These are phyloP conservation scores for Stevia rebaudiana DNA, from an alignment of 140 eudicot genomes.

Conservation along the genomic window DNA sequence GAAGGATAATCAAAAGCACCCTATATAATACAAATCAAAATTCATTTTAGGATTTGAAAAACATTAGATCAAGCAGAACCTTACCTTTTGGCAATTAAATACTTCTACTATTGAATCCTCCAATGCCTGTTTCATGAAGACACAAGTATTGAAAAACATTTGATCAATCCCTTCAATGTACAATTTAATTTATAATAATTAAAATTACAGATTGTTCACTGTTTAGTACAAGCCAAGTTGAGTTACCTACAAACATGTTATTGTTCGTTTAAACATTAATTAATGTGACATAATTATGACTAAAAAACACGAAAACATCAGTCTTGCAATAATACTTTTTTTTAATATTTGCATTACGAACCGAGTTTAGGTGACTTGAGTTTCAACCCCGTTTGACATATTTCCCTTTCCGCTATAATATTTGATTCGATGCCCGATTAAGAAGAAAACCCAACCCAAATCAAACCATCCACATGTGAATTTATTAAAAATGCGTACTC, in stretches of 20 bases:
- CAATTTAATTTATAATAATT: not conserved
- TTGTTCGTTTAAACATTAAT: not conserved
- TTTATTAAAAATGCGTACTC: not conserved
- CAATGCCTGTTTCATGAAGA: slow-evolving; percentile 42
- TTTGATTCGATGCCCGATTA: not conserved
- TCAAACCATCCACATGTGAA: not conserved
- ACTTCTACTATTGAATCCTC: slow-evolving; percentile 55
- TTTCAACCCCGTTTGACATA: not conserved
- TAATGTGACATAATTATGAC: not conserved
- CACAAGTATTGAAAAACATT: no score
- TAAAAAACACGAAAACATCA: not conserved
- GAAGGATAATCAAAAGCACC: slow-evolving; percentile 28
- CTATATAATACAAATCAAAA: slow-evolving; percentile 30
- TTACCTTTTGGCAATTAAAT: slow-evolving; percentile 52
- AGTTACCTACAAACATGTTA: not conserved
- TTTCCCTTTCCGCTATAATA: not conserved
- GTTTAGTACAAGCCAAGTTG: not conserved
- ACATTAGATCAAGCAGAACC: not conserved
- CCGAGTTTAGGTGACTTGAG: not conserved
- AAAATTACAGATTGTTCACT: not conserved
- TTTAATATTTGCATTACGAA: not conserved
- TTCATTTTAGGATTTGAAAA: slow-evolving; percentile 6
- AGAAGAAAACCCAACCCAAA: not conserved
- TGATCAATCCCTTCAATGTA: slow-evolving; percentile 7
- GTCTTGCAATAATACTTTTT: not conserved